Percentiles rank a stretch among this genome's conserved stretches.
Evolutionary conservation across 2,329 filamentous ascomycete genomes (phyloP).

Genomic region (Oidium heveae): DNA sequence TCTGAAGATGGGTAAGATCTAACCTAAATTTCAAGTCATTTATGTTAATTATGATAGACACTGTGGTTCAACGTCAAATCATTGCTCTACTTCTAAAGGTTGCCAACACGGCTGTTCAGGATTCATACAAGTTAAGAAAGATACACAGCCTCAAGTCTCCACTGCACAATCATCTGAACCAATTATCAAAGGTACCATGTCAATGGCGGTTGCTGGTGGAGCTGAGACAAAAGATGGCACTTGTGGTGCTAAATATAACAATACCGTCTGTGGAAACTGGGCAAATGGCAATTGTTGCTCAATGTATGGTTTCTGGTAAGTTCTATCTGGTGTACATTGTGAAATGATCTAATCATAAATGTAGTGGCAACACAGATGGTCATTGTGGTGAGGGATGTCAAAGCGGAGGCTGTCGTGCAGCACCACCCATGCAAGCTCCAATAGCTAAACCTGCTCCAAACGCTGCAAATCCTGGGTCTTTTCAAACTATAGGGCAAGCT

Average conservation of each 20-base stretch:
- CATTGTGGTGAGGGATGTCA: slow-evolving; percentile 2
- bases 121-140: slow-evolving; percentile 7
- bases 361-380: slow-evolving; percentile 1
- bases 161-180: not conserved
- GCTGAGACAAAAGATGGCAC: slow-evolving; percentile 23
- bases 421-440: slow-evolving; percentile 18
- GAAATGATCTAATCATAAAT: too few species aligned
- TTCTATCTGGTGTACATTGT: too few species aligned
- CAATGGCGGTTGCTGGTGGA: slow-evolving; percentile 9
- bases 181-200: not conserved
- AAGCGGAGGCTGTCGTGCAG: not conserved
- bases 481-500: slow-evolving; percentile 26
- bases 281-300: slow-evolving; percentile 26
- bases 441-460: slow-evolving; percentile 18
- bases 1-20: slow-evolving; percentile 9
- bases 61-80: slow-evolving; percentile 10
- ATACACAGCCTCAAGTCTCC: too few species aligned
- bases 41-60: too few species aligned
- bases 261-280: slow-evolving; percentile 27
- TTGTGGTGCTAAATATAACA: slow-evolving; percentile 24
- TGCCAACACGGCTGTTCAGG: slow-evolving; percentile 12
- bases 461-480: slow-evolving; percentile 20
- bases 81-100: slow-evolving; percentile 10
- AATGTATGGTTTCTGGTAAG: slow-evolving; percentile 20
- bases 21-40: too few species aligned